A percentile compares a stretch with the other conserved stretches of the same genome.
Evolutionary conservation across 2,329 filamentous ascomycete species (phyloP).

Genomic region (Cyphellophora europaea): DNA sequence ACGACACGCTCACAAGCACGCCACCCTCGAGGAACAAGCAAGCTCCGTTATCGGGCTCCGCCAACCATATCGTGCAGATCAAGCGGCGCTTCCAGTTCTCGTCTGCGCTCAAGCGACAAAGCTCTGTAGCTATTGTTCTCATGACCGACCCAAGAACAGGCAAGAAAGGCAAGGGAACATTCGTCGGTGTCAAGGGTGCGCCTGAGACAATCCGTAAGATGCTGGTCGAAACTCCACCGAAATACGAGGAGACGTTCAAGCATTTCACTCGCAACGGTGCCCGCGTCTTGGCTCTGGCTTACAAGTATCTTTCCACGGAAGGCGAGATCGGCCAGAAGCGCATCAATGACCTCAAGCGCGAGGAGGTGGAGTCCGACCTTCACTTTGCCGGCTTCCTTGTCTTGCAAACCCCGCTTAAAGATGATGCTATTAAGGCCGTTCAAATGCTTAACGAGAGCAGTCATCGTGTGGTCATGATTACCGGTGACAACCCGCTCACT

Average conservation of each 20-base stretch:
- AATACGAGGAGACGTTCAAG: conserved; percentile 98
- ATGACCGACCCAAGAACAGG: conserved; percentile 62
- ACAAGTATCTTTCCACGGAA: conserved; percentile 79
- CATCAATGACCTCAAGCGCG: conserved; percentile 90
- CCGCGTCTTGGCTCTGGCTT: conserved; percentile 84
- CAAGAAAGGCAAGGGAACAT: conserved; percentile 72
- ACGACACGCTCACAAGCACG: conserved; percentile 72
- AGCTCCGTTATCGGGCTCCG: conserved; percentile 32
- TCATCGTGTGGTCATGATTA: conserved; percentile 98
- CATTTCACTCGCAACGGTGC: conserved; percentile 95
- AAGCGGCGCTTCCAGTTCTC: conserved; percentile 98
- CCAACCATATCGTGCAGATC: conserved; percentile 75
- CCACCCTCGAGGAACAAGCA: conserved; percentile 36
- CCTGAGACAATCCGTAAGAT: conserved; percentile 95
- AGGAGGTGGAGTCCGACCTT: conserved; percentile 76
- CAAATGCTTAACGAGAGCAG: conserved; percentile 98
- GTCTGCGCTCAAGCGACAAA: conserved; percentile 90
- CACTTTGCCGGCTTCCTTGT: conserved; percentile 93
- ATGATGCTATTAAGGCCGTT: conserved; percentile 87
- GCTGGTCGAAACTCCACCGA: conserved; percentile 68
- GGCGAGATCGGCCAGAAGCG: conserved; percentile 71
- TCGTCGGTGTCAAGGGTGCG: conserved; percentile 92
- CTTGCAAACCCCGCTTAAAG: conserved; percentile 89
- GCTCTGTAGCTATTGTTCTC: conserved; percentile 77
- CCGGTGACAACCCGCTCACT: conserved; percentile 93